These are phyloP conservation scores for Phytopythium sindhum DNA, from an alignment of 352 stramenopile genomes.

Conservation along the genomic window DNA sequence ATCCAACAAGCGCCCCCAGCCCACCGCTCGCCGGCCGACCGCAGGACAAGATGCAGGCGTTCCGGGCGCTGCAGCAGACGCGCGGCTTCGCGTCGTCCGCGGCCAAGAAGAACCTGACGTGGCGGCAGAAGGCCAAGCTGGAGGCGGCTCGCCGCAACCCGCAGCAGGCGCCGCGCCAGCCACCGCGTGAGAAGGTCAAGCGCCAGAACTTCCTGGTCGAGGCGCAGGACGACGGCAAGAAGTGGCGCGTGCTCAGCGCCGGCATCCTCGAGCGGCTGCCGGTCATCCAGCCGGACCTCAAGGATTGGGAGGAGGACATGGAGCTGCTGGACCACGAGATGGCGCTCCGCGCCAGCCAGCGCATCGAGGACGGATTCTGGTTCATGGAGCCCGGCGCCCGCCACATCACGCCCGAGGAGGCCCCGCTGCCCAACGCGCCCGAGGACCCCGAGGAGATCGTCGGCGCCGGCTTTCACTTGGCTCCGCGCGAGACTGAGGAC, in stretches of 20 bases:
- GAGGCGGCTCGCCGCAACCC: slow-evolving; percentile 44
- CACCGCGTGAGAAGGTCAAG: slow-evolving; percentile 40
- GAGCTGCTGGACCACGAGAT: slow-evolving; percentile 78
- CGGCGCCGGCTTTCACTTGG: slow-evolving; percentile 71
- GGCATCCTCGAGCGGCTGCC: slow-evolving; percentile 72
- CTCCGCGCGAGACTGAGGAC: slow-evolving; percentile 76
- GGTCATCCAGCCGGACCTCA: slow-evolving; percentile 67
- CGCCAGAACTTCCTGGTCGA: slow-evolving; percentile 60
- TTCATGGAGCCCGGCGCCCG: slow-evolving; percentile 74
- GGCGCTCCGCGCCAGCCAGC: slow-evolving; percentile 66
- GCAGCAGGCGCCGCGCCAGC: slow-evolving; percentile 30
- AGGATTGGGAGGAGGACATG: slow-evolving; percentile 75
- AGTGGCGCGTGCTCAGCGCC: slow-evolving; percentile 73
- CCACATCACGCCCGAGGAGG: slow-evolving; percentile 77
- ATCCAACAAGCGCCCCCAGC: no score
- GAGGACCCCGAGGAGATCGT: slow-evolving; percentile 69
- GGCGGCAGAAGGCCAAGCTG: slow-evolving; percentile 65
- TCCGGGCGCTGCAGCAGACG: slow-evolving; percentile 35
- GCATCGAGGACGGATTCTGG: slow-evolving; percentile 81
- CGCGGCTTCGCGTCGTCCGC: slow-evolving; percentile 45
- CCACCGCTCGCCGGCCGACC: no score
- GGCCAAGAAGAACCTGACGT: slow-evolving; percentile 48
- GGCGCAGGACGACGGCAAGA: slow-evolving; percentile 71
- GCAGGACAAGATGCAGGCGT: slow-evolving; percentile 33
- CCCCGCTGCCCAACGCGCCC: slow-evolving; percentile 50